Conservation (phyloP, 768 basidiomycete genomes). For the Boletus eberwhitei region DNA sequence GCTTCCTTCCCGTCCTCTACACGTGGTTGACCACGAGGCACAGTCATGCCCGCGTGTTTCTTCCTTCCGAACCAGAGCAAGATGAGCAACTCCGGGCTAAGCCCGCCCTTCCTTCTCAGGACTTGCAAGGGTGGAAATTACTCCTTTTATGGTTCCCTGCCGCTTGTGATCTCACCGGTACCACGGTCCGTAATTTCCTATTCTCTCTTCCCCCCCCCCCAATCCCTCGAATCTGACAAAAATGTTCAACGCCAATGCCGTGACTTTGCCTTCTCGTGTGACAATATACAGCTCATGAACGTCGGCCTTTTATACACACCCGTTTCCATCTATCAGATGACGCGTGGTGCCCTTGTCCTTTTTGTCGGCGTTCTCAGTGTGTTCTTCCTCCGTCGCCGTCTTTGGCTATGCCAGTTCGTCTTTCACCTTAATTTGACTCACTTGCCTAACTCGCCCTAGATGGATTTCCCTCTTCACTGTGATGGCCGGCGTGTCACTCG, state of each 20-base stretch:
- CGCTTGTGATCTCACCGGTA: constrained; percentile 84
- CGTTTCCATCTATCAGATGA: constrained; percentile 98
- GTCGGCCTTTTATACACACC: constrained; percentile 93
- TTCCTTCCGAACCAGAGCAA: constrained; percentile 49
- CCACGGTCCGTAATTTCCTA: constrained; percentile 59
- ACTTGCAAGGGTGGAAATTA: constrained; percentile 64
- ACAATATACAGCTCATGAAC: constrained; percentile 71
- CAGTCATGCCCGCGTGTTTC: constrained; percentile 48
- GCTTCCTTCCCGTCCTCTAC: constrained; percentile 83
- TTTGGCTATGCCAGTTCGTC: constrained; percentile 82
- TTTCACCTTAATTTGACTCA: constrained; percentile 2
- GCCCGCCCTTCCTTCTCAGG: constrained; percentile 31
- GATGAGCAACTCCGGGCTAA: constrained; percentile 39
- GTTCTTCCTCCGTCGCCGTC: constrained; percentile 79
- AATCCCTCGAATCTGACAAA: constrained; percentile 3
- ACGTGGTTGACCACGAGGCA: constrained; percentile 53
- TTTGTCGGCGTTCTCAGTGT: constrained; percentile 93
- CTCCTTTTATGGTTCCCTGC: constrained; percentile 87
- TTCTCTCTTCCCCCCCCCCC: constrained; percentile 8
- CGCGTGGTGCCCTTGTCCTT: constrained; percentile 85
- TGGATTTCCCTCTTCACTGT: constrained; percentile 91
- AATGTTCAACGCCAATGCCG: constrained; percentile 17
- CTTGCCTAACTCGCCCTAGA: constrained; percentile 38
- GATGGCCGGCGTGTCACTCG: constrained; percentile 77
- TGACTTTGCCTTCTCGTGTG: constrained; percentile 9